Evolutionary conservation across 2,329 filamentous ascomycete species (phyloP).

Genomic region (Dactylonectria macrodidyma): DNA sequence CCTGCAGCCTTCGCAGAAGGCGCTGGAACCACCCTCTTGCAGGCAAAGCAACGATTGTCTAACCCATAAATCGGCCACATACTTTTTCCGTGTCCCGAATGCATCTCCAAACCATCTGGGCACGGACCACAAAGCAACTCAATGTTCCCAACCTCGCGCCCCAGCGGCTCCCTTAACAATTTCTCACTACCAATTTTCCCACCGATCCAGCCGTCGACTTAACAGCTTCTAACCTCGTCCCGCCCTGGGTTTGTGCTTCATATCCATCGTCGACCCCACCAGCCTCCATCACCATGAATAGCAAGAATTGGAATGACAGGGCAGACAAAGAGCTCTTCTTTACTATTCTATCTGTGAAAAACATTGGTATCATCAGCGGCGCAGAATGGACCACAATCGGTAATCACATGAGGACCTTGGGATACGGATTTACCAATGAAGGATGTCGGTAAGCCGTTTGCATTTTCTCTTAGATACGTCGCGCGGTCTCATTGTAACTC

Average conservation of each 20-base stretch:
- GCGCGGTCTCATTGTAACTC: conserved; percentile 5
- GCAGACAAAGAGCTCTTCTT: conserved; percentile 76
- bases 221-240: conserved; percentile 52
- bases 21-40: conserved; percentile 16
- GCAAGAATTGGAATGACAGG: conserved; percentile 74
- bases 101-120: conserved; percentile 33
- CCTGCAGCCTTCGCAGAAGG: conserved; percentile 13
- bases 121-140: conserved; percentile 48
- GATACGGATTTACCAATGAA: conserved; percentile 76
- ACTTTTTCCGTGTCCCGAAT: conserved; percentile 29
- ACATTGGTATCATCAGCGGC: conserved; percentile 75
- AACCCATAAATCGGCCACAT: conserved; percentile 15
- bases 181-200: conserved; percentile 61
- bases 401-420: conserved; percentile 71
- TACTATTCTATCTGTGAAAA: conserved; percentile 73
- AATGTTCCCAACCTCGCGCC: conserved; percentile 42
- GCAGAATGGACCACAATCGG: conserved; percentile 75
- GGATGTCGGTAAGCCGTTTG: conserved; percentile 70
- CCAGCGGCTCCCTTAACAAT: conserved; percentile 47
- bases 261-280: conserved; percentile 36
- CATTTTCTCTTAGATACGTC: conserved; percentile 23
- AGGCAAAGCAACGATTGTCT: conserved; percentile 23
- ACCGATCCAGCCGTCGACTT: conserved; percentile 53
- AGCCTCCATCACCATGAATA: conserved; percentile 58
- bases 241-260: conserved; percentile 31